Evolutionary conservation across 164 flowering plant species (phyloP), one percentile per base, ranked within the genome.

Genomic region (Akebia trifoliata): DNA sequence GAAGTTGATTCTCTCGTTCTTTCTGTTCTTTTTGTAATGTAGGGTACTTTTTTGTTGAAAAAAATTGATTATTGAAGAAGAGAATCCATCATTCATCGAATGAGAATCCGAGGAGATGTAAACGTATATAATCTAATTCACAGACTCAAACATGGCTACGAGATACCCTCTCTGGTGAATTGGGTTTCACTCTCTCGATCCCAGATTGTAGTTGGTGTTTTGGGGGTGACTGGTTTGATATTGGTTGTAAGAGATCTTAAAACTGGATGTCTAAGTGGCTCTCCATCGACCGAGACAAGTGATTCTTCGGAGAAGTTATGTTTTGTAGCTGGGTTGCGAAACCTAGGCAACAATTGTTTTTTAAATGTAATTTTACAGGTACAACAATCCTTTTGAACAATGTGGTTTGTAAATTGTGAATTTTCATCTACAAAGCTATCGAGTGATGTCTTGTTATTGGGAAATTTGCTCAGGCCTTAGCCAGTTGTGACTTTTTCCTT

Each of bases 291-390:
- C 0, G 70, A 60, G 24, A 51, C 47, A 47, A 38, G 43, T 2
- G 54, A n/a, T 36, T 34, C 36, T 36, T 65, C 68, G 24, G 67
- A 73, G 50, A 64, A 71, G 46, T 21, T 40, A 31, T 51, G 21
- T 49, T 64, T 70, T 1, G 76, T 89, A 0, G 85, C 96, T 44
- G 98, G 98, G 10, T 69, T 92, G 76, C 79, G 69, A 47, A 92
- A 92, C 74, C 83, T 83, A 2, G 98, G 96, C 48, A 92, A 87
- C 54, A 92, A 89, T 70, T 92, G 98, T 64, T 92, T 89, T 58
- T 62, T 92, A 34, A 92, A 92, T 79, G 95, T 85, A 2, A 66
- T 92, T 63, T 70, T 92, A 50, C 96, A 89, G 96, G 98, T 92
- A 69, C 6, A 15, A 12, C 55, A 21, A n/a, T 30, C 20, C 36